Evolutionary conservation across 768 basidiomycete species (phyloP).

Genomic region (Macrolepiota albuminosa): DNA sequence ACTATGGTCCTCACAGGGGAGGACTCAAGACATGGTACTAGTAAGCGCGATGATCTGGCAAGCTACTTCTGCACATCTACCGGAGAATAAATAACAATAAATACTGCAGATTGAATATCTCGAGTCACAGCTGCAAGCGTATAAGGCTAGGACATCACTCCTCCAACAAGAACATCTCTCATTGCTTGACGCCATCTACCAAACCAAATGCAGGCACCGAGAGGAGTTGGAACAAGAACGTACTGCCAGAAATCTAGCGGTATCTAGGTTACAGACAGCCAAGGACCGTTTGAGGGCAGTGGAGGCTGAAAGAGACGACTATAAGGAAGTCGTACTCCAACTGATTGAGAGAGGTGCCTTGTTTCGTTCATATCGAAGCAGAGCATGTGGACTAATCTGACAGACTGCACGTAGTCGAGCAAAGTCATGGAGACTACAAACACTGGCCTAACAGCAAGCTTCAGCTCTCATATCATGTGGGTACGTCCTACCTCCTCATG

Average conservation of each 20-base stretch:
- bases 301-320: conserved; percentile 41
- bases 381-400: not conserved
- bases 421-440: conserved; percentile 34
- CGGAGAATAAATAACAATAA: not conserved
- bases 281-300: conserved; percentile 1
- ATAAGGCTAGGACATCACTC: conserved; percentile 15
- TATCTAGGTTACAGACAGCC: conserved; percentile 5
- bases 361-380: not conserved
- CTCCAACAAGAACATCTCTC: conserved; percentile 14
- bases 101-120: conserved; percentile 15
- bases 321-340: conserved; percentile 40
- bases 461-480: conserved; percentile 30
- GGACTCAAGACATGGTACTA: not conserved
- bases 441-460: conserved; percentile 41
- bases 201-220: not conserved
- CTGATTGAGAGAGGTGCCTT: conserved; percentile 48
- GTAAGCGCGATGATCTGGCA: not conserved
- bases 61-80: not conserved
- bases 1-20: not conserved
- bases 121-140: conserved; percentile 18
- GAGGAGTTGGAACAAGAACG: conserved; percentile 11
- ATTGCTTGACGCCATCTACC: conserved; percentile 16
- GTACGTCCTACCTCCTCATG: conserved; percentile 22
- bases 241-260: not conserved
- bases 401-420: conserved; percentile 24